These are phyloP conservation scores for Aciculosporium take DNA, from an alignment of 2,329 filamentous ascomycete species.

Conservation along the genomic window DNA sequence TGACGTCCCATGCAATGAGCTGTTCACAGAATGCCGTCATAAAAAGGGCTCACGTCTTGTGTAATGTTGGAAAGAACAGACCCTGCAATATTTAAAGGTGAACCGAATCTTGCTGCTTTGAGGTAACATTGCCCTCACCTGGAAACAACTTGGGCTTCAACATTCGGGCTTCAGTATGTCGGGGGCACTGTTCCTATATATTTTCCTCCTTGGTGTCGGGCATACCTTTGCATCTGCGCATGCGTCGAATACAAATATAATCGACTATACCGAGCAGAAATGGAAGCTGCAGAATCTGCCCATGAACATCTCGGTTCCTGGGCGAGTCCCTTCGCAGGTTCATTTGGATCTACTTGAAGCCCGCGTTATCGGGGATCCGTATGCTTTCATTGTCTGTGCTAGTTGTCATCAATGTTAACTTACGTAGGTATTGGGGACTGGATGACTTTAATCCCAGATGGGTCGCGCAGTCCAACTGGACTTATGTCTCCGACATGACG, in stretches of 20 bases:
- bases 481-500: slow-evolving; percentile 36
- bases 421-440: slow-evolving; percentile 30
- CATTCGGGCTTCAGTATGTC: too few species aligned
- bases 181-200: not conserved
- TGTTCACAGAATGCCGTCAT: too few species aligned
- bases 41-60: too few species aligned
- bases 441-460: slow-evolving; percentile 47
- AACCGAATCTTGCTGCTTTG: too few species aligned
- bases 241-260: not conserved
- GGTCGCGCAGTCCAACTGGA: slow-evolving; percentile 42
- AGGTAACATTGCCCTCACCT: too few species aligned
- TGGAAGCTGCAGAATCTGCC: slow-evolving; percentile 4
- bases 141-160: too few species aligned
- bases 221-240: not conserved
- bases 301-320: slow-evolving; percentile 28
- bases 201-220: not conserved
- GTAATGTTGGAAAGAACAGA: too few species aligned
- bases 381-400: slow-evolving; percentile 4
- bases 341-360: slow-evolving; percentile 43
- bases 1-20: too few species aligned
- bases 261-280: slow-evolving; percentile 4
- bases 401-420: slow-evolving; percentile 4
- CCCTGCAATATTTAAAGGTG: too few species aligned
- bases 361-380: slow-evolving; percentile 34
- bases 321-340: slow-evolving; percentile 40